Percentiles rank a stretch among this genome's conserved stretches.
These are phyloP conservation scores for Russula sp. DNA, from an alignment of 768 basidiomycete genomes.

Conservation along the genomic window DNA sequence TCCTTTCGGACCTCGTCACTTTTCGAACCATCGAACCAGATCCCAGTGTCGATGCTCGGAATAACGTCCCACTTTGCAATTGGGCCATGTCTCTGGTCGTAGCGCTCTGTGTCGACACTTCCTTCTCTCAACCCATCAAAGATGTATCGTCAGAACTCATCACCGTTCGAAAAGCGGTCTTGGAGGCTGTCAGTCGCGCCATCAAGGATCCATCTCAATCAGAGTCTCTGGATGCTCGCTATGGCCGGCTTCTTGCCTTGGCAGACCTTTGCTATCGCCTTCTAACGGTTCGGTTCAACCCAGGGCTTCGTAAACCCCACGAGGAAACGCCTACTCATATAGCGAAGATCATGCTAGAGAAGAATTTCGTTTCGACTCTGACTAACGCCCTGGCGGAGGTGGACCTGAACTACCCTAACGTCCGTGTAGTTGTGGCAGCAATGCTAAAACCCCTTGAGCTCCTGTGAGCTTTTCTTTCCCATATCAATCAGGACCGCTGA, in stretches of 20 bases:
- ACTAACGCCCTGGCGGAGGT: constrained; percentile 87
- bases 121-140: constrained; percentile 58
- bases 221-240: constrained; percentile 62
- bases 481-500: background rate
- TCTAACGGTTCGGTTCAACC: constrained; percentile 70
- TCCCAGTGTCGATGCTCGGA: constrained; percentile 48
- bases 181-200: constrained; percentile 81
- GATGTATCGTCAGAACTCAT: constrained; percentile 73
- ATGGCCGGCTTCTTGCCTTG: constrained; percentile 82
- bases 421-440: constrained; percentile 78
- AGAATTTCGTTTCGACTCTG: constrained; percentile 85
- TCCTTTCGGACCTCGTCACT: constrained; percentile 78
- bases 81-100: constrained; percentile 90
- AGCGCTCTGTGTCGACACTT: constrained; percentile 87
- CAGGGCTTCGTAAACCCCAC: constrained; percentile 45
- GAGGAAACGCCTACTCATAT: constrained; percentile 83
- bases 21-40: constrained; percentile 67
- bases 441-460: constrained; percentile 86
- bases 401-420: constrained; percentile 92
- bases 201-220: constrained; percentile 69
- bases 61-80: constrained; percentile 60
- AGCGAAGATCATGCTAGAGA: constrained; percentile 98
- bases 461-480: constrained; percentile 49
- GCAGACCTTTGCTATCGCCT: constrained; percentile 85
- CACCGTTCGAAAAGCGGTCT: constrained; percentile 86